Conservation (phyloP, 768 basidiomycete genomes). For the Boletus pseudopeckii region DNA sequence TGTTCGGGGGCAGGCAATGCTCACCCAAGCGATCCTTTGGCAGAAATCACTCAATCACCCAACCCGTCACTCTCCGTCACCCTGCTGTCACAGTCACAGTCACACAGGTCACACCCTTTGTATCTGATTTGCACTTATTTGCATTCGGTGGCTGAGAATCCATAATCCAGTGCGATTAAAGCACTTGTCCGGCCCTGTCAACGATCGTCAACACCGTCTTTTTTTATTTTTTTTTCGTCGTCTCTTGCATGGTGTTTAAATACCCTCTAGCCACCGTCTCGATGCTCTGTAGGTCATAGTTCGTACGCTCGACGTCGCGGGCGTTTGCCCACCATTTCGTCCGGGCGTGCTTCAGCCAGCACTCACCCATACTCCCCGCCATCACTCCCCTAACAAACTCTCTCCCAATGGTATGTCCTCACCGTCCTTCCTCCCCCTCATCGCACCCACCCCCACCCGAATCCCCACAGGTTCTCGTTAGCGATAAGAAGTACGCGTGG, state of each 20-base stretch:
- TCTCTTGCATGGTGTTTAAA: slow-evolving; percentile 46
- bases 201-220: slow-evolving; percentile 48
- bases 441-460: neutral
- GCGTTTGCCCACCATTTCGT: slow-evolving; percentile 40
- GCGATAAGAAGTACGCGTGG: slow-evolving; percentile 82
- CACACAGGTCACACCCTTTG: neutral
- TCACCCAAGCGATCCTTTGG: slow-evolving; percentile 19
- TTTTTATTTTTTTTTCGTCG: slow-evolving; percentile 23
- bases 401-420: slow-evolving; percentile 42
- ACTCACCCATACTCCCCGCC: neutral
- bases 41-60: slow-evolving; percentile 30
- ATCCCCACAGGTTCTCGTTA: slow-evolving; percentile 58
- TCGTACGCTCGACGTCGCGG: slow-evolving; percentile 57
- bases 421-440: neutral
- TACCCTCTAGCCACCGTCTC: slow-evolving; percentile 30
- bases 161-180: slow-evolving; percentile 26
- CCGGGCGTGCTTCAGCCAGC: slow-evolving; percentile 22
- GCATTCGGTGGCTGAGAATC: slow-evolving; percentile 21
- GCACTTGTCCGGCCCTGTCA: slow-evolving; percentile 37
- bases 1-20: neutral
- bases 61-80: slow-evolving; percentile 9
- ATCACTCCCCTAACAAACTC: slow-evolving; percentile 7
- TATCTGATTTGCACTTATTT: slow-evolving; percentile 23
- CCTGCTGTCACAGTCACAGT: slow-evolving; percentile 10
- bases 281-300: slow-evolving; percentile 39